phyloP scores from a whole-genome alignment of 768 basidiomycete genomes.

The Tylopilus vinaceipallidus region DNA sequence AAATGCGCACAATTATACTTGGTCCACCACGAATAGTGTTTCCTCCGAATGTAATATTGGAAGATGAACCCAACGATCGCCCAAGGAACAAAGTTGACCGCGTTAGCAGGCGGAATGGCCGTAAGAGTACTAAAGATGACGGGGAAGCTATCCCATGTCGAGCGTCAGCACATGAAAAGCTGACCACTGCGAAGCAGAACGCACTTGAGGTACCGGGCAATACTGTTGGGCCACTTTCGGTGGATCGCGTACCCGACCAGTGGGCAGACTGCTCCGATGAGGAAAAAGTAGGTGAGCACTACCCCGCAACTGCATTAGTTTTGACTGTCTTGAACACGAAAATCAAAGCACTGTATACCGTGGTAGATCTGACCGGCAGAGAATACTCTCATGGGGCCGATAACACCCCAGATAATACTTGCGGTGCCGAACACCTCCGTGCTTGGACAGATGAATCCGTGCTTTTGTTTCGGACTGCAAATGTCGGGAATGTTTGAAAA shows the following conservation, averaged over 20 bases:
- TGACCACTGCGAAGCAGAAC: constrained; percentile 19
- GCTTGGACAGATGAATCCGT: constrained; percentile 68
- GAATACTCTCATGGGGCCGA: constrained; percentile 74
- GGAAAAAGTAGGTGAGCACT: constrained; percentile 72
- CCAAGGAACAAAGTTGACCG: constrained; percentile 68
- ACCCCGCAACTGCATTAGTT: neutral
- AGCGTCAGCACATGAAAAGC: neutral
- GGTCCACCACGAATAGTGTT: constrained; percentile 67
- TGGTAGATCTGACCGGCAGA: constrained; percentile 62
- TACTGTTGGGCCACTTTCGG: constrained; percentile 60
- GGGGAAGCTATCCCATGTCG: constrained; percentile 34
- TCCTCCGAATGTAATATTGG: constrained; percentile 58
- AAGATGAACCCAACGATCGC: constrained; percentile 64
- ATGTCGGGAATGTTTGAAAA: constrained; percentile 40
- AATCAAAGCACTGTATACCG: constrained; percentile 22
- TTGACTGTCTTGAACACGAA: neutral
- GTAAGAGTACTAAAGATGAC: constrained; percentile 57
- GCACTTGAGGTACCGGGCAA: constrained; percentile 62
- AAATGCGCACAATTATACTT: constrained; percentile 43
- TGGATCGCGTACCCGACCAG: constrained; percentile 50
- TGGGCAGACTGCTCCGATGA: constrained; percentile 66
- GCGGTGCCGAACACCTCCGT: constrained; percentile 79
- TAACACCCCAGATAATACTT: constrained; percentile 78
- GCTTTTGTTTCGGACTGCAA: constrained; percentile 25
- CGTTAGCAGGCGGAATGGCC: constrained; percentile 62